Percentiles rank a stretch among this genome's conserved stretches.
Conservation (phyloP, 2,329 filamentous ascomycete species). For the Neofusicoccum sp. region DNA sequence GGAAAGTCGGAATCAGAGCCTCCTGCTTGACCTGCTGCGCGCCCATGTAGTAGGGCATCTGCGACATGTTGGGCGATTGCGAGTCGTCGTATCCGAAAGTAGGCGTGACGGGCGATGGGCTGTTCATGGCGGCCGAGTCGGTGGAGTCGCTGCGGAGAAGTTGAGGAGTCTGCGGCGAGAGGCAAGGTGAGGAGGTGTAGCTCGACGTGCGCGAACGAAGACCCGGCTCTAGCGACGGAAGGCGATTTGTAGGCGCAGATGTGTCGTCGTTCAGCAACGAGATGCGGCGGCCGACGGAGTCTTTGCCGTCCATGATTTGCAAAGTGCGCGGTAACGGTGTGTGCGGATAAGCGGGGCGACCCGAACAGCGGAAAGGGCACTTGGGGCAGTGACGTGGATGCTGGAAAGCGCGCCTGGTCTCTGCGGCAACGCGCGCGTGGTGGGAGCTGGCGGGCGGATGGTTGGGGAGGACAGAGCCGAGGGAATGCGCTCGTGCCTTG, state of each 20-base stretch:
- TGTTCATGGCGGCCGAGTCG: conserved; percentile 46
- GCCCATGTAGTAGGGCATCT: conserved; percentile 21
- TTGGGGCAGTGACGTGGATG: conserved; percentile 6
- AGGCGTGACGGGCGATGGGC: conserved; percentile 52
- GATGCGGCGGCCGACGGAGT: conserved; percentile 52
- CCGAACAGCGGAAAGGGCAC: conserved; percentile 6
- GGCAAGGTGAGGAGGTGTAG: conserved; percentile 50
- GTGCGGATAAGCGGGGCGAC: conserved; percentile 15
- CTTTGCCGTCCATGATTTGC: conserved; percentile 53
- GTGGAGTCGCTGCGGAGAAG: conserved; percentile 51
- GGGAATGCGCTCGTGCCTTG: conserved; percentile 2
- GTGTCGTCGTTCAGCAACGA: conserved; percentile 53
- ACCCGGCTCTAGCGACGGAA: conserved; percentile 36
- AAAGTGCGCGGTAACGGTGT: conserved; percentile 3
- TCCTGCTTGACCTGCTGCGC: background rate
- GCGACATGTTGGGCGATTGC: background rate
- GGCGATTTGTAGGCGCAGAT: conserved; percentile 34
- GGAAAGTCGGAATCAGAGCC: background rate
- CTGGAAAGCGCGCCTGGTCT: conserved; percentile 2
- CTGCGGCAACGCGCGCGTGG: conserved; percentile 6
- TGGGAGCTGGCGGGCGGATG: background rate
- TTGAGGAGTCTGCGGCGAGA: conserved; percentile 50
- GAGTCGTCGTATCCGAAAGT: conserved; percentile 34
- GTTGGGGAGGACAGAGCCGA: background rate
- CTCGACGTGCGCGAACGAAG: conserved; percentile 45